Conservation (phyloP, 1,284 basidiomycete species). For the Malassezia psittaci region DNA sequence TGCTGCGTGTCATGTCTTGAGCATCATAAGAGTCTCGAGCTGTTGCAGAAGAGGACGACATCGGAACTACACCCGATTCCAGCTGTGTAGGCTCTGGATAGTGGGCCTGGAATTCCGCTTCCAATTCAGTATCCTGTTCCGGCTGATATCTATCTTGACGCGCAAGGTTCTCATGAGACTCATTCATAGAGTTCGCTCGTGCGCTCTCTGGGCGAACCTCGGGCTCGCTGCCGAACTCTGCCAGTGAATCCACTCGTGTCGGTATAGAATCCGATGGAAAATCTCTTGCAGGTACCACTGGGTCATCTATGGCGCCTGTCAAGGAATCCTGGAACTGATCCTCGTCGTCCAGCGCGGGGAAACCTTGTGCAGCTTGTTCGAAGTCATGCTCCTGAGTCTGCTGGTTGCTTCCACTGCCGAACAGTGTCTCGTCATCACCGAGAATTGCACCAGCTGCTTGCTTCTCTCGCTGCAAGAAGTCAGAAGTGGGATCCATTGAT, state of each 20-base stretch:
- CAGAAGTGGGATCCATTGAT: slow-evolving; percentile 36
- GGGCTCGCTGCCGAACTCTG: slow-evolving; percentile 4
- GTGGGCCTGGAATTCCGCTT: slow-evolving; percentile 63
- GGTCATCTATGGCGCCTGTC: slow-evolving; percentile 4
- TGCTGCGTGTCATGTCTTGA: neutral
- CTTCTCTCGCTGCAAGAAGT: slow-evolving; percentile 44
- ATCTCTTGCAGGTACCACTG: neutral
- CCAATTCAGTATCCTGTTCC: neutral
- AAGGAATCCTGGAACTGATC: slow-evolving; percentile 4
- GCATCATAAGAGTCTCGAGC: neutral
- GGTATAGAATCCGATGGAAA: neutral
- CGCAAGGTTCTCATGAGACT: slow-evolving; percentile 1
- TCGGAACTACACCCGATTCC: neutral
- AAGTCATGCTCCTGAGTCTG: slow-evolving; percentile 24
- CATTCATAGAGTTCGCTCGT: neutral
- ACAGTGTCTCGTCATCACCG: slow-evolving; percentile 31
- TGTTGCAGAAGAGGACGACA: neutral
- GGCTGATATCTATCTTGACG: neutral
- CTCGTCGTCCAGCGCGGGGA: slow-evolving; percentile 50
- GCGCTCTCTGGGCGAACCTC: slow-evolving; percentile 47
- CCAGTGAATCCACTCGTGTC: neutral
- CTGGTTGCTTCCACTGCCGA: slow-evolving; percentile 22
- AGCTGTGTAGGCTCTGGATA: slow-evolving; percentile 55
- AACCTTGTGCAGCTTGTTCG: slow-evolving; percentile 55
- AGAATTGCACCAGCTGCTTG: slow-evolving; percentile 38